phyloP scores from a whole-genome alignment of 208 protist genomes.

The Spongospora subterranea region DNA sequence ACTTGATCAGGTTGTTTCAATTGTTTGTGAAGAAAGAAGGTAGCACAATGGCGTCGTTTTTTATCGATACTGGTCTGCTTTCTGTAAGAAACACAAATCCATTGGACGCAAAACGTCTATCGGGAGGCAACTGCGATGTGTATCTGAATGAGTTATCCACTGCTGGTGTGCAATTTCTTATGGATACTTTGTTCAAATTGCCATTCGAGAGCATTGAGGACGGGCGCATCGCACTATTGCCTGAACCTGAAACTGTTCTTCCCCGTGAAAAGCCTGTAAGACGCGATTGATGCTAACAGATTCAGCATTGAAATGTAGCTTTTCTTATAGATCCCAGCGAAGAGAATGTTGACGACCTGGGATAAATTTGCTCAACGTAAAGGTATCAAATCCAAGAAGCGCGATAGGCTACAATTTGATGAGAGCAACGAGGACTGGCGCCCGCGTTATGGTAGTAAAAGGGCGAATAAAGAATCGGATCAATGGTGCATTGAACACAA shows the following conservation, averaged over 20 bases:
- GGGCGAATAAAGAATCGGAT: slow-evolving; percentile 20
- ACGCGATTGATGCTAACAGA: neutral
- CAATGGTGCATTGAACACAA: slow-evolving; percentile 57
- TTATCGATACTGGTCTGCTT: neutral
- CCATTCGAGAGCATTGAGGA: slow-evolving; percentile 13
- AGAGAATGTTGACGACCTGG: slow-evolving; percentile 60
- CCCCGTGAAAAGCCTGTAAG: slow-evolving; percentile 61
- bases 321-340: slow-evolving; percentile 59
- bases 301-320: neutral
- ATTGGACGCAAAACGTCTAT: neutral
- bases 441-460: slow-evolving; percentile 62
- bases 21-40: neutral
- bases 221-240: slow-evolving; percentile 43
- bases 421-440: slow-evolving; percentile 60
- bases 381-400: slow-evolving; percentile 66
- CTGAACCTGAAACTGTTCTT: neutral
- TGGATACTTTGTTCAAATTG: slow-evolving; percentile 29
- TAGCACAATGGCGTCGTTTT: neutral
- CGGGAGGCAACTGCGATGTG: neutral
- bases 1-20: neutral
- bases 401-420: slow-evolving; percentile 64
- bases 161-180: neutral
- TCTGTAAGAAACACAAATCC: neutral
- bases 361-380: slow-evolving; percentile 68
- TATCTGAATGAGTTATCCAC: neutral